Conservation (phyloP, 805 yeast genomes). For the Yarrowia sp. region DNA sequence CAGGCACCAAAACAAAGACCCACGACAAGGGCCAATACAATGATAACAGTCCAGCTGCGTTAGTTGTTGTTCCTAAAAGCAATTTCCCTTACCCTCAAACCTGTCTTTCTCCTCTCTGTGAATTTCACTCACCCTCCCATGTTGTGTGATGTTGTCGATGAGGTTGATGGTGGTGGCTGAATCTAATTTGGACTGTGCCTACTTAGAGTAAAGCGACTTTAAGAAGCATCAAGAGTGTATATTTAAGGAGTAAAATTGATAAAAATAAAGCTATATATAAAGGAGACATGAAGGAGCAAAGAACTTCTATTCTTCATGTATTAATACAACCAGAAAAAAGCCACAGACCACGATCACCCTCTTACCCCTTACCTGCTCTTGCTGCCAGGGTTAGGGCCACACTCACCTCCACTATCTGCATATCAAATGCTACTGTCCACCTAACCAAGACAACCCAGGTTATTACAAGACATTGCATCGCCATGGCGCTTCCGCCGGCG, state of each 20-base stretch:
- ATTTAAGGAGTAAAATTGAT: too few species aligned
- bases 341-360: too few species aligned
- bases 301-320: too few species aligned
- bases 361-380: neutral
- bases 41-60: slow-evolving; percentile 64
- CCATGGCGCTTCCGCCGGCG: slow-evolving; percentile 39
- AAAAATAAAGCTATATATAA: too few species aligned
- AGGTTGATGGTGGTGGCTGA: slow-evolving; percentile 25
- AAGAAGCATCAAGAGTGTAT: too few species aligned
- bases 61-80: neutral
- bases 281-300: too few species aligned
- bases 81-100: neutral
- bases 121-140: slow-evolving; percentile 48
- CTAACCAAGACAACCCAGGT: neutral
- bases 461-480: slow-evolving; percentile 6
- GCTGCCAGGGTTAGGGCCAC: neutral
- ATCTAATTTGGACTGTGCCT: neutral
- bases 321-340: too few species aligned
- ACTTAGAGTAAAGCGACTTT: neutral
- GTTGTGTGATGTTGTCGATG: slow-evolving; percentile 21
- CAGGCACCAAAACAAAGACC: slow-evolving; percentile 66
- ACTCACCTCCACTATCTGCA: neutral
- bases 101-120: neutral
- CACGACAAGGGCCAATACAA: slow-evolving; percentile 57
- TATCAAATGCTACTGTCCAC: slow-evolving; percentile 1